A percentile compares a stretch with the other conserved stretches of the same genome.
Evolutionary conservation across 1,284 basidiomycete genomes (phyloP).

Genomic region (Marasmius tenuissimus): DNA sequence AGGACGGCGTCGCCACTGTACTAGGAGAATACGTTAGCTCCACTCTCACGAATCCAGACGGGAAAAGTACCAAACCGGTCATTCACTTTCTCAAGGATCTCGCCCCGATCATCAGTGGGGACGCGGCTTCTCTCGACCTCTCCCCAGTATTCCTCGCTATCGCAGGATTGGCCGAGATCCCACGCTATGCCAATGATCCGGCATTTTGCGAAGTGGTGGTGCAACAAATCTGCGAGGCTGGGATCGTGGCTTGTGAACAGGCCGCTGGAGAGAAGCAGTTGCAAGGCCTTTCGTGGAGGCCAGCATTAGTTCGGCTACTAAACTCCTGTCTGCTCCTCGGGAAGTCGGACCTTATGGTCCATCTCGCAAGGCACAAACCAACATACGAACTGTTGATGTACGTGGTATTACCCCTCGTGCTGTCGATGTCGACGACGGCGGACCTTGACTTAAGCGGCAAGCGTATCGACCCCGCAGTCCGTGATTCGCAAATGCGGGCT

Average conservation of each 20-base stretch:
- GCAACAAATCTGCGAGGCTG: constrained; percentile 56
- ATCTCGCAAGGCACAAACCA: constrained; percentile 55
- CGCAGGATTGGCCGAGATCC: constrained; percentile 43
- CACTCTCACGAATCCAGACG: constrained; percentile 43
- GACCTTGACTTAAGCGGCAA: constrained; percentile 43
- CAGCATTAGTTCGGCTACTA: constrained; percentile 54
- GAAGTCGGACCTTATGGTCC: constrained; percentile 53
- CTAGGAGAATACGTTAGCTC: constrained; percentile 48
- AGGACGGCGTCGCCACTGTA: constrained; percentile 44
- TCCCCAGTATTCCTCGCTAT: constrained; percentile 61
- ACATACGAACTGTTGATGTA: constrained; percentile 60
- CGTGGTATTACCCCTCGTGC: constrained; percentile 61
- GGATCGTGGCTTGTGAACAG: constrained; percentile 54
- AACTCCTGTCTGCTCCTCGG: constrained; percentile 51
- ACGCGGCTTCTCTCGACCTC: constrained; percentile 59
- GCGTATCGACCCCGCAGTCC: constrained; percentile 45
- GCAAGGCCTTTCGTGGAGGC: constrained; percentile 49
- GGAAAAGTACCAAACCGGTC: constrained; percentile 48
- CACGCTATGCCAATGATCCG: constrained; percentile 50
- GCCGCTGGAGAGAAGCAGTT: constrained; percentile 55
- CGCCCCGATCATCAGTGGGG: constrained; percentile 55
- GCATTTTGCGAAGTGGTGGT: constrained; percentile 57
- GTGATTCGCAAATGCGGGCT: constrained; percentile 43
- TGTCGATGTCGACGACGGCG: constrained; percentile 52
- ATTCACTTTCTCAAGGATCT: constrained; percentile 56